These are phyloP conservation scores for Candida krabiensis DNA, from an alignment of 805 yeast species.

Conservation along the genomic window DNA sequence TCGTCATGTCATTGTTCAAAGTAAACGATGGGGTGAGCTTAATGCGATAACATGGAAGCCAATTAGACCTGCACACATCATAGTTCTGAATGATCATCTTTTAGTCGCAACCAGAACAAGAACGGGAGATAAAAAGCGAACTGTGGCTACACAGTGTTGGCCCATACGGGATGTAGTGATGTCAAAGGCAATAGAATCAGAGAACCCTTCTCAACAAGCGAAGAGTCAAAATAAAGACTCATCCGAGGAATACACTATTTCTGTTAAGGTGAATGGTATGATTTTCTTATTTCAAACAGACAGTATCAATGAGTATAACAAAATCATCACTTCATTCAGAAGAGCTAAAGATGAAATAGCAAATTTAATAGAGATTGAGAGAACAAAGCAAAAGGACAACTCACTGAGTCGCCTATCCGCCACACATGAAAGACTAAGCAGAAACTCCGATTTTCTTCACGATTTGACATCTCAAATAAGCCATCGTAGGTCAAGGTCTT, in stretches of 20 bases:
- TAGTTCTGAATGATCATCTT: conserved; percentile 73
- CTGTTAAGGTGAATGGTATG: conserved; percentile 17
- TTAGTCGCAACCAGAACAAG: conserved; percentile 68
- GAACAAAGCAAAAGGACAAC: conserved; percentile 42
- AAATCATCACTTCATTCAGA: conserved; percentile 54
- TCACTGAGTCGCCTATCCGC: conserved; percentile 43
- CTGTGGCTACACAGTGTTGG: conserved; percentile 76
- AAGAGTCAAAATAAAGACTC: conserved; percentile 6
- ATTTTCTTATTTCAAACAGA: conserved; percentile 63
- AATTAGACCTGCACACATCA: conserved; percentile 70
- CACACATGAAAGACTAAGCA: conserved; percentile 20
- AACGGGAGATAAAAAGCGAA: conserved; percentile 32
- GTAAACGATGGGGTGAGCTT: conserved; percentile 83
- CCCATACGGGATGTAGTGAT: conserved; percentile 63
- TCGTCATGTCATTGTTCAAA: conserved; percentile 75
- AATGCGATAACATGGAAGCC: conserved; percentile 85
- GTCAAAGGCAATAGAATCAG: conserved; percentile 32
- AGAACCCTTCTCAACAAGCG: not conserved
- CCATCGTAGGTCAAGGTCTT: conserved; percentile 57
- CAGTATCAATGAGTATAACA: conserved; percentile 53
- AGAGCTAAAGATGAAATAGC: conserved; percentile 62
- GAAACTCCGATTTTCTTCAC: conserved; percentile 46
- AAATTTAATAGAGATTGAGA: conserved; percentile 53
- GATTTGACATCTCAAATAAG: conserved; percentile 56
- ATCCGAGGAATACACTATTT: conserved; percentile 16